Conservation (phyloP, 1,284 basidiomycete genomes). For the Clitocybe nebularis region DNA sequence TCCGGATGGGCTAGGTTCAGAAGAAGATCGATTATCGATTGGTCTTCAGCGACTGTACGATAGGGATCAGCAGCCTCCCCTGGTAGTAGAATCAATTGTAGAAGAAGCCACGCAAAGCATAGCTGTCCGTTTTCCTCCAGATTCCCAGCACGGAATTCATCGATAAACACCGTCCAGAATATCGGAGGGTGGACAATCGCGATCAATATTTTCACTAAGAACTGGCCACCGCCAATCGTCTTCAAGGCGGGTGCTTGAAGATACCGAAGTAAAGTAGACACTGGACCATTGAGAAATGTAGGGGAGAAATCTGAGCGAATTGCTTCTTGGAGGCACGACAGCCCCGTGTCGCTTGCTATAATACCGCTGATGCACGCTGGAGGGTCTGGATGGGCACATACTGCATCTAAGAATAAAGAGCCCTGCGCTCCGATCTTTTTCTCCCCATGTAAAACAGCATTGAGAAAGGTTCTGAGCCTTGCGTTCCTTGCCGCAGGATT, state of each 20-base stretch:
- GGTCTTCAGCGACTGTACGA: constrained; percentile 33
- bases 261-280: constrained; percentile 35
- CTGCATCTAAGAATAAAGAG: constrained; percentile 48
- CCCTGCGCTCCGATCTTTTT: neutral
- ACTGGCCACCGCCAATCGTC: constrained; percentile 37
- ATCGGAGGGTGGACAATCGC: constrained; percentile 49
- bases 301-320: constrained; percentile 39
- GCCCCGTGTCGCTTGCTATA: constrained; percentile 34
- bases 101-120: constrained; percentile 48
- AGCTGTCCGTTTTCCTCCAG: constrained; percentile 33
- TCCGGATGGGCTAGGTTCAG: constrained; percentile 27
- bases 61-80: constrained; percentile 31
- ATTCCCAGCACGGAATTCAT: constrained; percentile 34
- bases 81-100: constrained; percentile 43
- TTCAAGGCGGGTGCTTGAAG: constrained; percentile 35
- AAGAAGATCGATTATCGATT: constrained; percentile 29
- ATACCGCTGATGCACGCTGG: constrained; percentile 38
- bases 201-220: constrained; percentile 36
- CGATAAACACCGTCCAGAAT: constrained; percentile 44
- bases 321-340: constrained; percentile 37
- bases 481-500: neutral
- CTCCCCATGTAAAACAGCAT: neutral
- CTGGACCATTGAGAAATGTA: constrained; percentile 43
- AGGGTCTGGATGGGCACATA: constrained; percentile 38
- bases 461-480: constrained; percentile 4